phyloP scores from a whole-genome alignment of 345 rosid species.

The Hibiscus tridactylites region DNA sequence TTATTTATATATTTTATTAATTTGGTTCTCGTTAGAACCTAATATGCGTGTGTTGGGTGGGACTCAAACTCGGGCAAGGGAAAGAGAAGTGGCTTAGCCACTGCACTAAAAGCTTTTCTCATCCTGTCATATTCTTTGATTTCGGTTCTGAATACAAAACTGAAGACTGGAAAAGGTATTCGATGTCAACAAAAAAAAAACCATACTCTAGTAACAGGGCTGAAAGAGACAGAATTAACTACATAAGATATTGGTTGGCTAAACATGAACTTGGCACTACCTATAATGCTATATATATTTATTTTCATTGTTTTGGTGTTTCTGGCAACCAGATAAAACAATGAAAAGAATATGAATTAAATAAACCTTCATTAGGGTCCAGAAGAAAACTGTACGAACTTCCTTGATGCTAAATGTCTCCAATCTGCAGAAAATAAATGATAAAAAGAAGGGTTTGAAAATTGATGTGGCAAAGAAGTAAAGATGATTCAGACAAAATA shows the following conservation, averaged over 20 bases:
- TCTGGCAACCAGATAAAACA: neutral
- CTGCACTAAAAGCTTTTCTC: too few relatives aligned
- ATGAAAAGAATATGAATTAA: neutral
- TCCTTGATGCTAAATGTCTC: slow-evolving; percentile 9
- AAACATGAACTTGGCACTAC: slow-evolving; percentile 22
- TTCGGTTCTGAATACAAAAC: too few relatives aligned
- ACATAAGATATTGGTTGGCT: slow-evolving; percentile 43
- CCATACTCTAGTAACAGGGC: slow-evolving; percentile 6
- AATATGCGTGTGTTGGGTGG: too few relatives aligned
- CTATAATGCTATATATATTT: slow-evolving; percentile 7
- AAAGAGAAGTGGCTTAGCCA: too few relatives aligned
- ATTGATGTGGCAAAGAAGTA: neutral
- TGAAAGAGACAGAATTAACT: slow-evolving; percentile 37
- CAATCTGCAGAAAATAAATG: slow-evolving; percentile 19
- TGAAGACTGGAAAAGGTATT: too few relatives aligned
- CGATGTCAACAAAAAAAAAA: too few relatives aligned
- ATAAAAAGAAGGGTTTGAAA: neutral
- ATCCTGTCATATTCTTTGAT: too few relatives aligned
- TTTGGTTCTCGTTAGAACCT: too few relatives aligned
- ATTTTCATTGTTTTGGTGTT: slow-evolving; percentile 5
- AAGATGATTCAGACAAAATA: neutral
- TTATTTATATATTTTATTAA: too few relatives aligned
- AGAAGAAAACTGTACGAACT: neutral
- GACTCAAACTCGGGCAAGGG: too few relatives aligned
- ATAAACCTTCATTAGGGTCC: slow-evolving; percentile 23